Evolutionary conservation across 441 rosid genomes (phyloP).

Genomic region (Erysimum cheiri): DNA sequence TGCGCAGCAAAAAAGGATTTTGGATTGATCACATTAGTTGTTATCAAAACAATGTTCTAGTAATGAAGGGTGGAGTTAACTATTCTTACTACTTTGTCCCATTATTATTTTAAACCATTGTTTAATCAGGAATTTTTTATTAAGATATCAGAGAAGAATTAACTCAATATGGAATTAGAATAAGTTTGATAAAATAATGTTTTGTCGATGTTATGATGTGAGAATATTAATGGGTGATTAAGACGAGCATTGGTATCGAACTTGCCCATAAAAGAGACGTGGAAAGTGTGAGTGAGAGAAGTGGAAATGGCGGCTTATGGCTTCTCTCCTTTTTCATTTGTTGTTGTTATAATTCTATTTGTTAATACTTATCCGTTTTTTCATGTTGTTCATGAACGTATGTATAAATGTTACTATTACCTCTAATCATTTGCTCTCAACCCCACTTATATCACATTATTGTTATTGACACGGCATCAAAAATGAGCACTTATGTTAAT

Average conservation of each 20-base stretch:
- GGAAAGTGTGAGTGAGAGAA: slow-evolving; percentile 37
- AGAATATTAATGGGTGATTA: slow-evolving; percentile 42
- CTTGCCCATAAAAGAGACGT: slow-evolving; percentile 24
- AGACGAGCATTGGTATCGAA: slow-evolving; percentile 40
- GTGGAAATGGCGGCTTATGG: slow-evolving; percentile 90
- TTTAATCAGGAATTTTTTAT: neutral
- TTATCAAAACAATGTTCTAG: slow-evolving; percentile 5
- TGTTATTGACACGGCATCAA: slow-evolving; percentile 6
- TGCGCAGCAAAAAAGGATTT: neutral
- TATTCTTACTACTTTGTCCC: slow-evolving; percentile 9
- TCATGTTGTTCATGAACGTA: neutral
- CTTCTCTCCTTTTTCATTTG: slow-evolving; percentile 54
- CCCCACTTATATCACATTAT: neutral
- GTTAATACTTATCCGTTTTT: slow-evolving; percentile 2
- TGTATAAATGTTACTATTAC: neutral
- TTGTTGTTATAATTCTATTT: slow-evolving; percentile 5
- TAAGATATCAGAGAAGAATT: slow-evolving; percentile 11
- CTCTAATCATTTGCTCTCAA: slow-evolving; percentile 15
- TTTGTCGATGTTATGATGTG: slow-evolving; percentile 32
- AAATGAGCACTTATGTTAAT: neutral
- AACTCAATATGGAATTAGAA: slow-evolving; percentile 18
- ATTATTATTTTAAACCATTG: neutral
- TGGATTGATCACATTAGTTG: slow-evolving; percentile 3
- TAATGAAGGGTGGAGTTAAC: slow-evolving; percentile 4
- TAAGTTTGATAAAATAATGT: slow-evolving; percentile 20